phyloP scores from a whole-genome alignment of 2,329 filamentous ascomycete species.

The Sporothrix mexicana region DNA sequence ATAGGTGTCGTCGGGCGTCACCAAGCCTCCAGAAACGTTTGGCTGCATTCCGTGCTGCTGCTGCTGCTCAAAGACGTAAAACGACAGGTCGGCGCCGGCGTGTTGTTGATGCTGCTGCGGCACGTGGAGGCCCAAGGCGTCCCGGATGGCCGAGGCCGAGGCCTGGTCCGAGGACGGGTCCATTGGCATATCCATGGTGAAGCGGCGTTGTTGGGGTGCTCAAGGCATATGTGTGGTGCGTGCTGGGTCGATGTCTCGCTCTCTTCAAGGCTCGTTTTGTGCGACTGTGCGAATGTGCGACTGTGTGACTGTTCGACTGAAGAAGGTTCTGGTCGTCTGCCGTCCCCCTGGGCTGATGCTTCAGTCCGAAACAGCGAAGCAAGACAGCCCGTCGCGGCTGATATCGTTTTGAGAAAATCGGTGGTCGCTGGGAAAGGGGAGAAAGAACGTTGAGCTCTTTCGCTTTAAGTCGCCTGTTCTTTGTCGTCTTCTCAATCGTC shows the following conservation, averaged over 20 bases:
- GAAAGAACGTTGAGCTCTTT: not conserved
- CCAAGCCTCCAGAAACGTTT: not conserved
- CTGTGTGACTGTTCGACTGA: not conserved
- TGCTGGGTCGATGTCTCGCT: not conserved
- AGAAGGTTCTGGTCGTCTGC: too few species aligned
- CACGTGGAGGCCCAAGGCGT: constrained; percentile 28
- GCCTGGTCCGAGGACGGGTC: constrained; percentile 25
- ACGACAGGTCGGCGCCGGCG: constrained; percentile 23
- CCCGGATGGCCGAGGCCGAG: constrained; percentile 21
- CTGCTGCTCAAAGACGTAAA: constrained; percentile 26
- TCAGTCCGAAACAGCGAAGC: constrained; percentile 12
- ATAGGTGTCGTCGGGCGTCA: constrained; percentile 29
- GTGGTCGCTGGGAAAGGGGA: not conserved
- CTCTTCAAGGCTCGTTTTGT: not conserved
- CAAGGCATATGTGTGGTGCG: not conserved
- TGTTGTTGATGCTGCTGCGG: constrained; percentile 14
- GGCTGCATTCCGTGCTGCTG: constrained; percentile 23
- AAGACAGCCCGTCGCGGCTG: not conserved
- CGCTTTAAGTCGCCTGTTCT: not conserved
- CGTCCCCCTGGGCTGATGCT: not conserved
- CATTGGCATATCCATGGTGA: constrained; percentile 31
- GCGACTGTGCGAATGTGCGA: not conserved
- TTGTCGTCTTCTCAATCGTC: not conserved
- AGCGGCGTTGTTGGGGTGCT: not conserved
- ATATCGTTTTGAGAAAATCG: not conserved